These are phyloP conservation scores for Naematelia encephala DNA, from an alignment of 768 basidiomycete genomes.

Conservation along the genomic window DNA sequence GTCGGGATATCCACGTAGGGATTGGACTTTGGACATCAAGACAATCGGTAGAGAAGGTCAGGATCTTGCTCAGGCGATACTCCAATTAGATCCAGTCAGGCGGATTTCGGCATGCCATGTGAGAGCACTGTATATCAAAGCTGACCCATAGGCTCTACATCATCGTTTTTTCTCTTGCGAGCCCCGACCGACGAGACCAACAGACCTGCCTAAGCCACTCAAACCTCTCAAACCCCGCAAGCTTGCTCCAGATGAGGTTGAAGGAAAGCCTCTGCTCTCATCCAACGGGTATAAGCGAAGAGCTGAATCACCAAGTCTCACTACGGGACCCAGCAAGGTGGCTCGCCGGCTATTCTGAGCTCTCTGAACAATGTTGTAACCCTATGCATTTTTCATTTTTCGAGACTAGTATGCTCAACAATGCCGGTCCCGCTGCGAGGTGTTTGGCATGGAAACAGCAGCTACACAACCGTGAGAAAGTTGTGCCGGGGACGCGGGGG, in stretches of 20 bases:
- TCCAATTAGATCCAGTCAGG: slow-evolving; percentile 79
- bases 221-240: slow-evolving; percentile 57
- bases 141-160: slow-evolving; percentile 64
- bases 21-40: slow-evolving; percentile 80
- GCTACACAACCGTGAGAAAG: neutral
- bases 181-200: slow-evolving; percentile 83
- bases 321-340: slow-evolving; percentile 1
- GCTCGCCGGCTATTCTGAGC: slow-evolving; percentile 31
- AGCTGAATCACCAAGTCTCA: slow-evolving; percentile 27
- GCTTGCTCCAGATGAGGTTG: slow-evolving; percentile 51
- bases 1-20: slow-evolving; percentile 77
- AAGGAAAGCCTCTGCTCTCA: slow-evolving; percentile 36
- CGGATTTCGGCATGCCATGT: slow-evolving; percentile 79
- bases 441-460: neutral
- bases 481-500: neutral
- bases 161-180: slow-evolving; percentile 84
- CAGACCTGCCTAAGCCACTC: slow-evolving; percentile 71
- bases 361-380: too few relatives aligned
- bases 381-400: too few relatives aligned
- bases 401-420: too few relatives aligned
- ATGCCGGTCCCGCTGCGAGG: neutral
- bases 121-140: slow-evolving; percentile 33
- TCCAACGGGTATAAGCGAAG: slow-evolving; percentile 35
- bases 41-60: slow-evolving; percentile 82
- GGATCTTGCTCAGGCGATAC: slow-evolving; percentile 72